Conservation (phyloP, 257 asterid genomes). For the Euphrasia confusa region DNA sequence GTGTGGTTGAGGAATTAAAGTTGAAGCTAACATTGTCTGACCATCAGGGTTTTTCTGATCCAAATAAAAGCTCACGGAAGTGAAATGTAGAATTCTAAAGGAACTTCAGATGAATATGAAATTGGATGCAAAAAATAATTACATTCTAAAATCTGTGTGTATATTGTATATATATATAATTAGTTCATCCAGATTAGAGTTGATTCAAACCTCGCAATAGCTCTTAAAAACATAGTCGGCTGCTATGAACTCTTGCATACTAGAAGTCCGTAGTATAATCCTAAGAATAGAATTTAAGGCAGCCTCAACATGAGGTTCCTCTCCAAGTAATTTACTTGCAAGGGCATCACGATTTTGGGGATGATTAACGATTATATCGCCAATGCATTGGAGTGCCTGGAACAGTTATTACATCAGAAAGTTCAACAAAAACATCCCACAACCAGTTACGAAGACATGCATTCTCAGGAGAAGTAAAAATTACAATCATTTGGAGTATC, state of each 20-base stretch:
- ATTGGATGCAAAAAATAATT: background rate
- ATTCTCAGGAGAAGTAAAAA: slow-evolving; percentile 9
- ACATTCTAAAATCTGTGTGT: background rate
- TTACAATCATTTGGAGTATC: background rate
- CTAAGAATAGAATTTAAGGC: slow-evolving; percentile 80
- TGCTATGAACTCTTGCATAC: slow-evolving; percentile 77
- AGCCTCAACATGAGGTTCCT: slow-evolving; percentile 75
- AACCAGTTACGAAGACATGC: slow-evolving; percentile 10
- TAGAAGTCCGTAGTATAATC: slow-evolving; percentile 72
- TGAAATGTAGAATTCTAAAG: slow-evolving; percentile 12
- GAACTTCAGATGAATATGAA: slow-evolving; percentile 14
- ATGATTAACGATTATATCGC: slow-evolving; percentile 63
- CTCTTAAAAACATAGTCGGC: slow-evolving; percentile 82
- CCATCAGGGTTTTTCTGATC: slow-evolving; percentile 81
- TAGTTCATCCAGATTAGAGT: slow-evolving; percentile 21
- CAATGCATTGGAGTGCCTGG: slow-evolving; percentile 86
- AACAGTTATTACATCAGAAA: slow-evolving; percentile 17
- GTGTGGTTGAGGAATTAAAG: slow-evolving; percentile 76
- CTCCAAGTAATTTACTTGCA: slow-evolving; percentile 73
- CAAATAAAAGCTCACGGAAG: slow-evolving; percentile 20
- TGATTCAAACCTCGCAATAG: slow-evolving; percentile 80
- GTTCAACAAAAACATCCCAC: background rate
- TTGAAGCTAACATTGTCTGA: slow-evolving; percentile 85
- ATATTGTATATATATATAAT: too few species aligned
- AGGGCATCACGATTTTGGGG: slow-evolving; percentile 76